A percentile compares a stretch with the other conserved stretches of the same genome.
phyloP scores from a whole-genome alignment of 208 protist genomes.

The Strigomonas culicis region DNA sequence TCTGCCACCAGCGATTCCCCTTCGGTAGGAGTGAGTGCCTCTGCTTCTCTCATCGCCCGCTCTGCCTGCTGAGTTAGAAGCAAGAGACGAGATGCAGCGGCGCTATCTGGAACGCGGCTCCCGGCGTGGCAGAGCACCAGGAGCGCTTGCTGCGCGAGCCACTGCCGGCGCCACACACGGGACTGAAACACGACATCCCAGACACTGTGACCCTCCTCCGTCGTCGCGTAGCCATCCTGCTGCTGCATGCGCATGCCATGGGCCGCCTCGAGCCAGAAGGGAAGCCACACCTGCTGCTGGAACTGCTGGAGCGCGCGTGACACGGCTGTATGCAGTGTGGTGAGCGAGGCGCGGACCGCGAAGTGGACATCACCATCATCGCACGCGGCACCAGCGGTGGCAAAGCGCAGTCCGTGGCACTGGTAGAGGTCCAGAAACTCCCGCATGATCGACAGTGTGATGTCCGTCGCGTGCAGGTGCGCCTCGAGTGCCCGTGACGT shows the following conservation, averaged over 20 bases:
- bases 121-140: background rate
- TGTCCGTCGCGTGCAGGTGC: background rate
- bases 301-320: background rate
- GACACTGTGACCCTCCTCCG: background rate
- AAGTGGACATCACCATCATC: background rate
- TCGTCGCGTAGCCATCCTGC: no score
- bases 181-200: background rate
- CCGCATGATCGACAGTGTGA: background rate
- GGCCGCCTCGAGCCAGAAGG: background rate
- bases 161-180: background rate
- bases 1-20: background rate
- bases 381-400: no score
- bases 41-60: background rate
- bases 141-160: background rate
- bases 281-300: background rate
- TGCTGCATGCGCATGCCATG: no score
- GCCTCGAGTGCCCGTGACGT: background rate
- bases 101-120: no score
- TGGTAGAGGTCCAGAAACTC: background rate
- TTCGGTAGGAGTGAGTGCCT: background rate
- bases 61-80: background rate
- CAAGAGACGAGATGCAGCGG: background rate
- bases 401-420: background rate
- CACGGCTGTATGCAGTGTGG: background rate
- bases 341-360: background rate